phyloP scores from a whole-genome alignment of 306 rosid species.

The Quercus ilex region DNA sequence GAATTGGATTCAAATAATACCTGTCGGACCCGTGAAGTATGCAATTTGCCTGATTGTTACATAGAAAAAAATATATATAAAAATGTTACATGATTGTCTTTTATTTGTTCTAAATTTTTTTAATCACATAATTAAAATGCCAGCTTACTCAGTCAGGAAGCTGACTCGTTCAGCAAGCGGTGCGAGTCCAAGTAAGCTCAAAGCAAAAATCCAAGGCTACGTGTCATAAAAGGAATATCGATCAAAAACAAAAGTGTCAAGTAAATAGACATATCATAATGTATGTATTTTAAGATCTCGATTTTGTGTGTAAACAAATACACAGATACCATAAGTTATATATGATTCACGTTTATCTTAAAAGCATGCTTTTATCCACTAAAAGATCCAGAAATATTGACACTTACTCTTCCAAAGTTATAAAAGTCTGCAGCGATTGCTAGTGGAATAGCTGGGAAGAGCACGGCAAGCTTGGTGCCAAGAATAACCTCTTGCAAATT shows the following conservation, averaged over 20 bases:
- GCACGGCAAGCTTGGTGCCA: constrained; percentile 80
- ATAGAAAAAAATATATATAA: background rate
- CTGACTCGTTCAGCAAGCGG: constrained; percentile 96
- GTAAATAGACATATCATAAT: too few relatives aligned
- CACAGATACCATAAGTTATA: background rate
- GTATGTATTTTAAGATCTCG: too few relatives aligned
- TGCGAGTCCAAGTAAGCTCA: constrained; percentile 84
- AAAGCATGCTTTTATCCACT: background rate
- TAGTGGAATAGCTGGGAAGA: constrained; percentile 74
- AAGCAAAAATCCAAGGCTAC: constrained; percentile 87
- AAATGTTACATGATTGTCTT: background rate
- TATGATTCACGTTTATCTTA: too few relatives aligned
- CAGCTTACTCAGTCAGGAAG: constrained; percentile 86
- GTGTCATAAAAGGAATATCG: background rate
- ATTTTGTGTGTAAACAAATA: background rate
- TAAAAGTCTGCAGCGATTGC: constrained; percentile 56
- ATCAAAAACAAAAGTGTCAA: background rate
- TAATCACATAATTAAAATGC: background rate
- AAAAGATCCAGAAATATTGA: background rate
- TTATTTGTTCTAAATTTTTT: background rate
- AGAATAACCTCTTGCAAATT: constrained; percentile 57
- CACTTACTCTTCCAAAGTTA: constrained; percentile 66
- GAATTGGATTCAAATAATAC: constrained; percentile 22
- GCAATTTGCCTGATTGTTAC: constrained; percentile 64
- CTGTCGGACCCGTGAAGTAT: constrained; percentile 86